Conservation (phyloP, 495 filamentous ascomycete genomes). For the Hypoxylon perforatum region DNA sequence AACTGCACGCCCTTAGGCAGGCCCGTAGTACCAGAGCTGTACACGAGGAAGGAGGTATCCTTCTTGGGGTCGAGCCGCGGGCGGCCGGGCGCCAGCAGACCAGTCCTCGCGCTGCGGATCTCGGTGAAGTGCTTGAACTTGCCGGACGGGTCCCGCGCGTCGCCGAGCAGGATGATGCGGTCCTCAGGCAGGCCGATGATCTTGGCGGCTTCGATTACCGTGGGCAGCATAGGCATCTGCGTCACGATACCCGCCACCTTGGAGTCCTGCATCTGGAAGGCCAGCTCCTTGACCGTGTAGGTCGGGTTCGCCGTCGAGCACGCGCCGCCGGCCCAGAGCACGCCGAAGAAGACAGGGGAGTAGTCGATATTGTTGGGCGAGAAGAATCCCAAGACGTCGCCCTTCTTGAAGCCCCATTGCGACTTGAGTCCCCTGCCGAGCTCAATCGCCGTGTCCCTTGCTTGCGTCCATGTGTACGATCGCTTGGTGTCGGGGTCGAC, state of each 20-base stretch:
- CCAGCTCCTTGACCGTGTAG: conserved; percentile 87
- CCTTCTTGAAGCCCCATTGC: conserved; percentile 80
- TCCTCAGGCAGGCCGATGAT: conserved; percentile 72
- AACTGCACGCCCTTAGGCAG: conserved; percentile 94
- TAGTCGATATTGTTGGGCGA: conserved; percentile 83
- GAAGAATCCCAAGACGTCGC: conserved; percentile 77
- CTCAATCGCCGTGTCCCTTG: conserved; percentile 71
- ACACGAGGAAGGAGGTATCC: conserved; percentile 77
- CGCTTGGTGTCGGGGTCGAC: conserved; percentile 78
- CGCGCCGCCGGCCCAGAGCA: conserved; percentile 85
- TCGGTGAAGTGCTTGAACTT: conserved; percentile 81
- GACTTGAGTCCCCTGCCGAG: conserved; percentile 84
- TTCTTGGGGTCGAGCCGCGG: conserved; percentile 63
- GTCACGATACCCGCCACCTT: conserved; percentile 82
- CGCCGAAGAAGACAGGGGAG: conserved; percentile 77
- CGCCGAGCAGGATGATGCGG: conserved; percentile 82
- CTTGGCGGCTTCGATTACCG: conserved; percentile 73
- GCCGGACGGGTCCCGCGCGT: conserved; percentile 68
- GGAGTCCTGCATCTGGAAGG: conserved; percentile 86
- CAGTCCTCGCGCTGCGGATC: conserved; percentile 65
- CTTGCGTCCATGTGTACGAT: conserved; percentile 77
- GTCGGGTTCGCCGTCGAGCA: conserved; percentile 87
- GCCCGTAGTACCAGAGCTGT: conserved; percentile 91
- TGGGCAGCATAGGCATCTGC: conserved; percentile 66
- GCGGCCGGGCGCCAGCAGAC: conserved; percentile 53